Percentiles rank a stretch among this genome's conserved stretches.
Conservation (phyloP, 352 stramenopile genomes). For the Pythium aquatile region DNA sequence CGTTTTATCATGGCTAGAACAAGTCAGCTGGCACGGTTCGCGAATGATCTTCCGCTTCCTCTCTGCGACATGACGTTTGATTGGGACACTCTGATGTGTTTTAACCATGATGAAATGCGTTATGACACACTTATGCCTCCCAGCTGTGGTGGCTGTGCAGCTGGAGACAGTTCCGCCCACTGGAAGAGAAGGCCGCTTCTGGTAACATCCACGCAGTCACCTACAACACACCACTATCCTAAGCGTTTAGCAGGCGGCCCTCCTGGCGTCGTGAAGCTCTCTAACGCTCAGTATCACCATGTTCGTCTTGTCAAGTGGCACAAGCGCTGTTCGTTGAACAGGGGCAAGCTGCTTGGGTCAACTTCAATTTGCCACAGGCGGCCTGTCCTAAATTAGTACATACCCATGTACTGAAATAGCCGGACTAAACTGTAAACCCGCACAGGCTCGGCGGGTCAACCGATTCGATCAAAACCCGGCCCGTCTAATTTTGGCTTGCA, state of each 20-base stretch:
- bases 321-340: too few relatives aligned
- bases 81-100: neutral
- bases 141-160: neutral
- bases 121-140: neutral
- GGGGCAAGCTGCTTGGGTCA: neutral
- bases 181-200: neutral
- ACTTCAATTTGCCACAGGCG: conserved; percentile 1
- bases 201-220: neutral
- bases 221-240: too few relatives aligned
- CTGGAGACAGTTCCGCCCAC: conserved; percentile 1
- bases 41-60: too few relatives aligned
- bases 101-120: neutral
- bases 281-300: too few relatives aligned
- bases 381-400: neutral
- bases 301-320: too few relatives aligned
- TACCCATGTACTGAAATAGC: neutral
- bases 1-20: neutral
- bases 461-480: neutral
- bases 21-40: neutral
- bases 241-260: too few relatives aligned
- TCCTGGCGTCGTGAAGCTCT: too few relatives aligned
- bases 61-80: neutral
- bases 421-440: neutral
- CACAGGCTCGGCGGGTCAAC: neutral
- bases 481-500: conserved; percentile 16